Percentiles rank a stretch among this genome's conserved stretches.
Evolutionary conservation across 2,329 filamentous ascomycete genomes (phyloP).

Genomic region (Alternaria sp.): DNA sequence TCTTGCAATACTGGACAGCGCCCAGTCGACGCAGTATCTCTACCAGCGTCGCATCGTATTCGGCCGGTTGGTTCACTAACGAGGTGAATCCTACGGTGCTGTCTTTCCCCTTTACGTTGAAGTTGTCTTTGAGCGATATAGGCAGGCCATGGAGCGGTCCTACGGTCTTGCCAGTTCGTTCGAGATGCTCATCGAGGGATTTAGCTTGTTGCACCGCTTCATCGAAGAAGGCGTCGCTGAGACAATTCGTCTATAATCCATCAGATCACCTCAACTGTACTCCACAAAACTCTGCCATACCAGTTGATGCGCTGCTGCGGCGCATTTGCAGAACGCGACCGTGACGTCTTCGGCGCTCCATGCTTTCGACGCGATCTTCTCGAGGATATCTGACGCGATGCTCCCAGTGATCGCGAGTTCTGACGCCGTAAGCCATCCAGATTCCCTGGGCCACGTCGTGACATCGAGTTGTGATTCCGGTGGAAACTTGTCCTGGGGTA

Average conservation of each 20-base stretch:
- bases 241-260: slow-evolving; percentile 61
- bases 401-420: slow-evolving; percentile 60
- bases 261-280: slow-evolving; percentile 1
- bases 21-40: slow-evolving; percentile 65
- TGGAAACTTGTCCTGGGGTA: slow-evolving; percentile 62
- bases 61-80: slow-evolving; percentile 65
- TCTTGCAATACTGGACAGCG: slow-evolving; percentile 73
- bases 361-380: slow-evolving; percentile 49
- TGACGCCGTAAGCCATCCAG: slow-evolving; percentile 64
- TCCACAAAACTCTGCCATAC: slow-evolving; percentile 36
- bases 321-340: slow-evolving; percentile 61
- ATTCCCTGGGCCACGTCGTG: slow-evolving; percentile 60
- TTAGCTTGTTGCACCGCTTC: slow-evolving; percentile 60
- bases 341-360: slow-evolving; percentile 62
- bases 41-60: slow-evolving; percentile 63
- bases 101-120: slow-evolving; percentile 67
- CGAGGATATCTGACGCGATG: slow-evolving; percentile 50
- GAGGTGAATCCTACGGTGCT: slow-evolving; percentile 69
- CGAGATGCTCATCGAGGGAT: slow-evolving; percentile 60
- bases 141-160: slow-evolving; percentile 74
- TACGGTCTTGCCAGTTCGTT: slow-evolving; percentile 53
- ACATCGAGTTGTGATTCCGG: slow-evolving; percentile 63
- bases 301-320: slow-evolving; percentile 62
- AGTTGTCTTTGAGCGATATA: slow-evolving; percentile 74
- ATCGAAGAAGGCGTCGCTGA: slow-evolving; percentile 64